Conservation (phyloP, 1,139 yeast genomes). For the Hyphopichia buzzinii region DNA sequence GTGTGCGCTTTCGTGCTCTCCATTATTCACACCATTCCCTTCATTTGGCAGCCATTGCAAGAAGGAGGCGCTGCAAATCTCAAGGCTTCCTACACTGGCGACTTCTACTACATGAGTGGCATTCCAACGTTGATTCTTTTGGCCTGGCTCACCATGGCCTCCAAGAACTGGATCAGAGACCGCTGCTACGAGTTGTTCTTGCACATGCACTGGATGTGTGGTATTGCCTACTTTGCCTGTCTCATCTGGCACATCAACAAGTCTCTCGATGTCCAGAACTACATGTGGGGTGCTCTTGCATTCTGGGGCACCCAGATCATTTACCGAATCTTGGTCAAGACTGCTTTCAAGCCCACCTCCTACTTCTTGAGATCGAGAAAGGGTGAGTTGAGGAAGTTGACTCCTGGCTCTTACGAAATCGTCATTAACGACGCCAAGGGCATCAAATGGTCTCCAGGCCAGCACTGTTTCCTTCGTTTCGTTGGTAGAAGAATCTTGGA, state of each 20-base stretch:
- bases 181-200: constrained; percentile 51
- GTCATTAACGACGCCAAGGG: constrained; percentile 36
- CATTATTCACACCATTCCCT: constrained; percentile 55
- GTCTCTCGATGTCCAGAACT: constrained; percentile 39
- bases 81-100: constrained; percentile 13
- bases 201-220: constrained; percentile 60
- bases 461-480: constrained; percentile 56
- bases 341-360: constrained; percentile 44
- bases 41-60: constrained; percentile 39
- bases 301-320: constrained; percentile 54
- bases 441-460: constrained; percentile 57
- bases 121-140: constrained; percentile 47
- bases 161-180: constrained; percentile 45
- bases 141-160: constrained; percentile 44
- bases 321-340: constrained; percentile 52
- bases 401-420: constrained; percentile 40
- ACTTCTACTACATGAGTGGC: constrained; percentile 27
- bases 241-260: constrained; percentile 50
- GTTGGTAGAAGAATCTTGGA: constrained; percentile 46
- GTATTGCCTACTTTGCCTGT: constrained; percentile 52
- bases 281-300: constrained; percentile 56
- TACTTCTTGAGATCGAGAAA: constrained; percentile 47
- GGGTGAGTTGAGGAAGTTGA: constrained; percentile 33
- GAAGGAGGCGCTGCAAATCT: constrained; percentile 51
- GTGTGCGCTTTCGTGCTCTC: constrained; percentile 46